These are phyloP conservation scores for Clitocybe nebularis DNA, from an alignment of 1,284 basidiomycete species.

Conservation along the genomic window DNA sequence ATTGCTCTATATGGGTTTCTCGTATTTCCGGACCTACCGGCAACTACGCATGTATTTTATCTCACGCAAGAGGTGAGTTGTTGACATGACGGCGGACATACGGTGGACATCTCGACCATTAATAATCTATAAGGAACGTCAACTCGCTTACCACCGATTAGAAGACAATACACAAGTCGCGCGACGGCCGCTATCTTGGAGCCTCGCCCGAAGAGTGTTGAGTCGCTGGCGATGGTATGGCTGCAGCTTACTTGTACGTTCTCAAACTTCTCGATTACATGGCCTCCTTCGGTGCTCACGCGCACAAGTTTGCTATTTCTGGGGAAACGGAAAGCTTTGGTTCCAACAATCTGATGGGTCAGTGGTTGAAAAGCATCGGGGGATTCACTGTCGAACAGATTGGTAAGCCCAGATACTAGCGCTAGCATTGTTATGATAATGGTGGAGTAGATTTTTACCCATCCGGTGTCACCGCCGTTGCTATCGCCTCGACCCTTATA, in stretches of 20 bases:
- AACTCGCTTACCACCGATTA: slow-evolving; percentile 48
- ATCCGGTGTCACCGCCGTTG: slow-evolving; percentile 61
- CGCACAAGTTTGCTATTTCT: slow-evolving; percentile 52
- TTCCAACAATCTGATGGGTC: slow-evolving; percentile 73
- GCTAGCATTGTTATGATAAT: no score
- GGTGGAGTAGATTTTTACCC: slow-evolving; percentile 70
- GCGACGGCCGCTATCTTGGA: slow-evolving; percentile 45
- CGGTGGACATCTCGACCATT: slow-evolving; percentile 6
- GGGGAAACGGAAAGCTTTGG: slow-evolving; percentile 71
- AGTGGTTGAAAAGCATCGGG: slow-evolving; percentile 64
- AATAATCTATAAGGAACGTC: slow-evolving; percentile 41
- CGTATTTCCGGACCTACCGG: slow-evolving; percentile 69
- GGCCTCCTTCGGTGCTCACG: no score
- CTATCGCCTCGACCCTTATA: slow-evolving; percentile 56
- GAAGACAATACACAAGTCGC: slow-evolving; percentile 35
- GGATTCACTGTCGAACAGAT: slow-evolving; percentile 61
- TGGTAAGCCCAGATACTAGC: slow-evolving; percentile 35
- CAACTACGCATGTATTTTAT: slow-evolving; percentile 63
- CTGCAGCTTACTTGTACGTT: slow-evolving; percentile 54
- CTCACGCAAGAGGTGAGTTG: slow-evolving; percentile 50
- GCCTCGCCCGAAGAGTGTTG: slow-evolving; percentile 48
- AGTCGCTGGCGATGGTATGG: slow-evolving; percentile 69
- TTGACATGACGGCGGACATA: slow-evolving; percentile 1
- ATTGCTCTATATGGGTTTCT: slow-evolving; percentile 72
- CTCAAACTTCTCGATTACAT: no score